These are phyloP conservation scores for Rasamsonia emersonii DNA, from an alignment of 2,329 filamentous ascomycete species.

Conservation along the genomic window DNA sequence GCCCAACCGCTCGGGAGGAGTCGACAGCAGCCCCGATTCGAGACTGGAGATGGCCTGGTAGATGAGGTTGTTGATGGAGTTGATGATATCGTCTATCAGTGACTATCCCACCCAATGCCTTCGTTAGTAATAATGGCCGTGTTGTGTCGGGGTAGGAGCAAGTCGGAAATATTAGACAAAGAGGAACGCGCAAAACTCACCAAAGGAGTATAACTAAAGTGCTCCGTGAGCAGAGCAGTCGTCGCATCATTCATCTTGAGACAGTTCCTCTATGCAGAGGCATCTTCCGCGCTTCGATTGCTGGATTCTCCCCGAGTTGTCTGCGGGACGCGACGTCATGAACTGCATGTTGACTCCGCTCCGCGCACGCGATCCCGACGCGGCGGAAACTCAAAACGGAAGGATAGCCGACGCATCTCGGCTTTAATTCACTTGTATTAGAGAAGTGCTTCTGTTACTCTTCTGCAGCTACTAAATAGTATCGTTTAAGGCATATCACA, in stretches of 20 bases:
- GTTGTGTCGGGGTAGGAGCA: not conserved
- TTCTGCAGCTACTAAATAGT: no score
- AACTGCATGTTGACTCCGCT: no score
- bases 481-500: no score
- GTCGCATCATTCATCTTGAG: constrained; percentile 36
- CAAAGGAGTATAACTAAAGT: constrained; percentile 88
- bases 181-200: constrained; percentile 43
- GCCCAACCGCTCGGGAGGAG: constrained; percentile 69
- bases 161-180: not conserved
- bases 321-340: no score
- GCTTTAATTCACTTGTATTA: no score
- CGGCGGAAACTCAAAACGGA: no score
- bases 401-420: no score
- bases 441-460: no score
- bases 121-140: constrained; percentile 7
- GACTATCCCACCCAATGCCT: constrained; percentile 48
- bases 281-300: constrained; percentile 1
- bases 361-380: no score
- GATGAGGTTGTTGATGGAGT: constrained; percentile 86
- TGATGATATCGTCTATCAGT: constrained; percentile 95
- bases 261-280: constrained; percentile 8
- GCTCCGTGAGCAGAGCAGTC: constrained; percentile 73
- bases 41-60: constrained; percentile 83
- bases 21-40: constrained; percentile 68
- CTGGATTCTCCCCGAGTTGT: no score